Conservation (phyloP, 2,329 filamentous ascomycete species). For the Alternaria conjuncta region DNA sequence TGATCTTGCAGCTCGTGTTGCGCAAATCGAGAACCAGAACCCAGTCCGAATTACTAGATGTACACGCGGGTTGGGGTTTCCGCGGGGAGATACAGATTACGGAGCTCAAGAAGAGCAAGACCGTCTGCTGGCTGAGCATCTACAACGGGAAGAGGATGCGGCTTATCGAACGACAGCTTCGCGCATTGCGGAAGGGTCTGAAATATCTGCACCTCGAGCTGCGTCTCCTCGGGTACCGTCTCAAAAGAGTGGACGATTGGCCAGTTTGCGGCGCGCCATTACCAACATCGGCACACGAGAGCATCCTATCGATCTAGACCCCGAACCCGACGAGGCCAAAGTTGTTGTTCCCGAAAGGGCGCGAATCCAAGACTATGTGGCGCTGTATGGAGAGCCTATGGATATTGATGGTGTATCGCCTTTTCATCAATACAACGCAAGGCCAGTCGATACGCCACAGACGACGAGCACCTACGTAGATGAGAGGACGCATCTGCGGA, state of each 20-base stretch:
- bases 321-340: conserved; percentile 2
- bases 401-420: not conserved
- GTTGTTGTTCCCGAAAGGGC: not conserved
- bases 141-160: not conserved
- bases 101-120: conserved; percentile 9
- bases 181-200: not conserved
- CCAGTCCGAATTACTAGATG: not conserved
- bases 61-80: not conserved
- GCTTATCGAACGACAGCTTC: not conserved
- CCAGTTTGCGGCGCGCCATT: not conserved
- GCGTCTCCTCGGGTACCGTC: not conserved
- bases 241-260: not conserved
- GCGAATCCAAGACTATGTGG: not conserved
- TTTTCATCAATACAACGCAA: not conserved
- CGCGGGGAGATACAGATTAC: not conserved
- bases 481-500: not conserved
- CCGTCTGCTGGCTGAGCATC: not conserved
- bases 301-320: conserved; percentile 13
- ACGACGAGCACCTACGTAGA: conserved; percentile 9
- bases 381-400: conserved; percentile 5
- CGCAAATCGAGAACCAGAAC: not conserved
- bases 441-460: not conserved
- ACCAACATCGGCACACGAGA: conserved; percentile 8
- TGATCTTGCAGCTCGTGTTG: not conserved
- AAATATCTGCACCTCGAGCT: not conserved